Base-by-base conservation (phyloP, 2,329 filamentous ascomycete genomes). In the Ophiocordyceps sinensis region DNA sequence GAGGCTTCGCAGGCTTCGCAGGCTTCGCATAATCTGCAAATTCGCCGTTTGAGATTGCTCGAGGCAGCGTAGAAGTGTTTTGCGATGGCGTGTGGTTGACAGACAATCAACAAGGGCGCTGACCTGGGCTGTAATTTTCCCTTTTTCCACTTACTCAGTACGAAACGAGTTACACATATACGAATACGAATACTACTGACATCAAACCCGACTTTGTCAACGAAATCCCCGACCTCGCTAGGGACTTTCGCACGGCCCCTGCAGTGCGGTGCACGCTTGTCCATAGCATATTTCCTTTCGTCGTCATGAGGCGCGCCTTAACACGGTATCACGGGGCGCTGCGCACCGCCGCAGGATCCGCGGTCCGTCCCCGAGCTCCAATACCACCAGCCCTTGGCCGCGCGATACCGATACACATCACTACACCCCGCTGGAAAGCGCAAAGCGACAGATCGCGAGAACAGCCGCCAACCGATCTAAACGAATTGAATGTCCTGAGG, bases 401-500 rank as follows among this genome's bases (percentile, higher is more conserved):
- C 12, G 9, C 23, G 31, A 30, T 37, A 17, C 28, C 35, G n/a
- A 28, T 53, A 1, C 51, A 56, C 17, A 41, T 42, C 5, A 29
- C 39, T 19, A 40, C 43, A n/a, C 30, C 41, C 35, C 41, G 37
- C 36, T 43, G 38, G 34, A 44, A 43, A 34, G 42, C 45, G 31
- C 45, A 47, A 48, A 42, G 42, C 43, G 36, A 44, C 49, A 34
- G 48, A 9, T 56, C 61, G 3, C 52, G 56, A 10, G 53, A 58
- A 13, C 53, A 61, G 7, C 60, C 62, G 3, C 57, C 60, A 12
- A 71, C 71, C 3, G 81, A 91, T 61, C 86, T 96, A 50, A 66
- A 63, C 35, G 71, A 73, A 13, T 70, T 96, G 48, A 79, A 98
- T 57, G 80, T 98, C 7, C 71, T 96, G 5, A 79, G 76, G 34